Evolutionary conservation across 495 filamentous ascomycete genomes (phyloP), one percentile per base, ranked within the genome.

Genomic region (Hypomontagnella submonticulosa): DNA sequence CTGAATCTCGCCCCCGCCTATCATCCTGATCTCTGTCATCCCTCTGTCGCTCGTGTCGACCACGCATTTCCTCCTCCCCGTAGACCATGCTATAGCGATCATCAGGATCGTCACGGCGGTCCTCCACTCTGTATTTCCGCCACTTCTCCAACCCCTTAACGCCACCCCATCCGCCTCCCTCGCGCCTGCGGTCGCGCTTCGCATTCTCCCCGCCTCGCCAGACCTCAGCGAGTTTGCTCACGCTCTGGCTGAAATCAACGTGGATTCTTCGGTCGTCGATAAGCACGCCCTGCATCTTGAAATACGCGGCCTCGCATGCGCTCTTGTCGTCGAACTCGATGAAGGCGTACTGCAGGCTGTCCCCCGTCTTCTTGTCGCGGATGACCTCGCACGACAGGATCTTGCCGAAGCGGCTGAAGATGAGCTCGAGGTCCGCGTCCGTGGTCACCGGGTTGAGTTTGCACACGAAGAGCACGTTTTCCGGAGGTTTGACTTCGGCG

Each of bases 261-360:
- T 98, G 95, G 56, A 99, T 98, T 34, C 95, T 90, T 60, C 97
- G 93, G 71, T 99, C 95, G 67, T 99, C 95, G 71, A 98, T 98
- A 57, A 99, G 78, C 5, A 97, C 93, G 4, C 88, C 89, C 73
- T 98, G 91, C 95, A 98, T 99, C 78, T 99, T 99, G 79, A 93
- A 93, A 71, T 98, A 99, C 11, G 95, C 95, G 51, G 93, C 90
- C 77, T 98, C 95, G 75, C 94, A 98, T 60, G 91, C 89, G 67
- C 90, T 87, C 73, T 96, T 92, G 13, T 97, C 87, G 55, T 93
- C 92, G 69, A 96, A 99, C 76, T 99, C 95, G 71, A 99, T 94
- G 65, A 99, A 99, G 1, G 96, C 92, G 75, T 99, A 99, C 73
- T 99, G 95, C 37, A 99, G 77, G 70, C 92, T 97, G 73, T 99